Evolutionary conservation across 192 early-diverging fungal genomes (phyloP), one percentile per base, ranked within the genome.

Genomic region (Backusella tuberculispora): DNA sequence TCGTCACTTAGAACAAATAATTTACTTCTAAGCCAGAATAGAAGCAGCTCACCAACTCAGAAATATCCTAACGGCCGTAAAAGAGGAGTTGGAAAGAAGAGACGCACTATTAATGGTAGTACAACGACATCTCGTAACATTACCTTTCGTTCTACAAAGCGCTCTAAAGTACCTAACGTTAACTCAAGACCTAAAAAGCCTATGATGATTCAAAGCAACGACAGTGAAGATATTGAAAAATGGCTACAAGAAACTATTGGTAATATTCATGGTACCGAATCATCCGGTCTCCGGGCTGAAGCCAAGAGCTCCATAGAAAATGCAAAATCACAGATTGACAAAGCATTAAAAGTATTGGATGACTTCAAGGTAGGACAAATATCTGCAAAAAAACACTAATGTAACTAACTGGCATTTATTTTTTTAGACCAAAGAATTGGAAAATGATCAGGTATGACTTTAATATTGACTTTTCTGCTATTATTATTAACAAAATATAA

Each of bases 281-380:
- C 68, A 6, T 69, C 68, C 15, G 68, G 68, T 2, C 44, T 69
- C 17, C 43, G 68, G 6, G 68, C 45, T 5, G 68, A 69, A 15
- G 68, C 68, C 19, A 69, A 69, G 26, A 40, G 44, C 6, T 69
- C 68, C 15, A 69, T 69, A 13, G 38, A 40, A 29, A 69, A 69
- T 69, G 68, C 68, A 46, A 69, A 46, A 21, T 47, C 68, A 26
- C 68, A 69, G 46, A 69, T 69, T 29, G 68, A 69, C 26, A 69
- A 69, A 46, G 68, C 68, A 34, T 34, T 69, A 26, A 69, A 69
- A 69, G 68, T 69, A 29, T 47, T 69, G 14, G 68, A 69, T 29
- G 68, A 45, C 14, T 69, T 69, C 26, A 69, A 69, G 68, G 68
- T 69, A 67, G 8, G 10, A 60, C 34, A 6, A 13, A 21, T 64